Evolutionary conservation across 202 grass and related monocot species (phyloP).

Genomic region (Zoysia matrella): DNA sequence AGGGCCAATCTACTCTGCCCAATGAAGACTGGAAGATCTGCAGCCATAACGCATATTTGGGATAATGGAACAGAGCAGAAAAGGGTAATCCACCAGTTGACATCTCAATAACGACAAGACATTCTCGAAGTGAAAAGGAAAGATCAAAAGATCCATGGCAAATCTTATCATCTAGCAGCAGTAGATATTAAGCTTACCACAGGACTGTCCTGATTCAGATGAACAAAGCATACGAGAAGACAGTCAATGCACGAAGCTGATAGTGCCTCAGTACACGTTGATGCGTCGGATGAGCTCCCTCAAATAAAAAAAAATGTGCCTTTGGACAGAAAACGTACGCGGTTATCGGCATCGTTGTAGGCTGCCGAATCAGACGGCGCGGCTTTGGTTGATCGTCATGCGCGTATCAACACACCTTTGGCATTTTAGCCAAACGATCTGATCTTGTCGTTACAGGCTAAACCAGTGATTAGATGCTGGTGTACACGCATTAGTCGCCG

Average conservation of each 20-base stretch:
- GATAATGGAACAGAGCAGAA: not conserved
- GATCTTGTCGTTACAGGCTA: constrained; percentile 37
- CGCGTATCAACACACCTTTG: not conserved
- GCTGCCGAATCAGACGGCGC: constrained; percentile 17
- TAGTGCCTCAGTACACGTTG: not conserved
- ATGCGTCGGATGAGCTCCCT: not conserved
- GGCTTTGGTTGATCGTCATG: constrained; percentile 6
- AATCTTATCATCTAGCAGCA: no score
- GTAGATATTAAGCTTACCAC: no score
- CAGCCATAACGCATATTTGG: not conserved
- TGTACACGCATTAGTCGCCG: not conserved
- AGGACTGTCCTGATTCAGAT: not conserved
- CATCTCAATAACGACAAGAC: constrained; percentile 18
- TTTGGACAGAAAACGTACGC: constrained; percentile 27
- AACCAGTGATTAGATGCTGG: not conserved
- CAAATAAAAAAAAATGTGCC: not conserved
- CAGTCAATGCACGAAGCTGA: not conserved
- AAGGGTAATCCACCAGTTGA: constrained; percentile 30
- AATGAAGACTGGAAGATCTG: not conserved
- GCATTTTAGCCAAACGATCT: constrained; percentile 20
- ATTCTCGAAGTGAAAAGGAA: not conserved
- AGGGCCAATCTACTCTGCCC: not conserved
- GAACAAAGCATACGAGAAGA: not conserved
- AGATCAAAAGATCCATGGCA: no score
- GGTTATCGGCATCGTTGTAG: constrained; percentile 39